A percentile compares a stretch with the other conserved stretches of the same genome.
Conservation (phyloP, 768 basidiomycete species). For the Boletus vinaceobasis region DNA sequence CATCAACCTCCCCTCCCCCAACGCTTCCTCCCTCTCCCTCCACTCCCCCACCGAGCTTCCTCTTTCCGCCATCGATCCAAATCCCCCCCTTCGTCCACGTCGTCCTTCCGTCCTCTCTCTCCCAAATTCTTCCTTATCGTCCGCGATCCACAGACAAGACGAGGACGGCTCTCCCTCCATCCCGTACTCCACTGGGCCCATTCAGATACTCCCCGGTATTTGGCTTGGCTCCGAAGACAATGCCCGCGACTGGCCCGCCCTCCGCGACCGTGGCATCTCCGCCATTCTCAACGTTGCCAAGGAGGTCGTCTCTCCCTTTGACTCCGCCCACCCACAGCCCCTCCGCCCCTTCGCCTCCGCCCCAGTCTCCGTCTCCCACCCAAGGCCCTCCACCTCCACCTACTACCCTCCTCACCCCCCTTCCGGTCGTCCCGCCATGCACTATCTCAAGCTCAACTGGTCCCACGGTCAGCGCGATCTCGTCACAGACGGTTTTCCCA, state of each 20-base stretch:
- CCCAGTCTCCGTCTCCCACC: constrained; percentile 50
- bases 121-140: constrained; percentile 47
- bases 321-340: constrained; percentile 43
- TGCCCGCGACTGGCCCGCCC: constrained; percentile 73
- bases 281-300: constrained; percentile 91
- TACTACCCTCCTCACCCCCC: constrained; percentile 66
- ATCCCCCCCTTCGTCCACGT: constrained; percentile 41
- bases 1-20: constrained; percentile 59
- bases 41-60: constrained; percentile 32
- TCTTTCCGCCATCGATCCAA: constrained; percentile 32
- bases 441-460: constrained; percentile 89
- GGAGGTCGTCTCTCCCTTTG: constrained; percentile 77
- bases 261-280: constrained; percentile 69
- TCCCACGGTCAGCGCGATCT: constrained; percentile 93
- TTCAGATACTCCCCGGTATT: constrained; percentile 79
- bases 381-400: constrained; percentile 40
- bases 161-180: constrained; percentile 57
- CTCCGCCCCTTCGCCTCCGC: constrained; percentile 65
- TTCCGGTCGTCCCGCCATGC: constrained; percentile 72
- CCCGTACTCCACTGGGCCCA: constrained; percentile 78
- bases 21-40: constrained; percentile 55
- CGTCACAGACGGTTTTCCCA: constrained; percentile 72
- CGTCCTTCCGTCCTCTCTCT: constrained; percentile 74
- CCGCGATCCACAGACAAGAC: constrained; percentile 60
- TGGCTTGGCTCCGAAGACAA: constrained; percentile 94